phyloP scores from a whole-genome alignment of 2,329 filamentous ascomycete genomes.

The Moelleriella libera region DNA sequence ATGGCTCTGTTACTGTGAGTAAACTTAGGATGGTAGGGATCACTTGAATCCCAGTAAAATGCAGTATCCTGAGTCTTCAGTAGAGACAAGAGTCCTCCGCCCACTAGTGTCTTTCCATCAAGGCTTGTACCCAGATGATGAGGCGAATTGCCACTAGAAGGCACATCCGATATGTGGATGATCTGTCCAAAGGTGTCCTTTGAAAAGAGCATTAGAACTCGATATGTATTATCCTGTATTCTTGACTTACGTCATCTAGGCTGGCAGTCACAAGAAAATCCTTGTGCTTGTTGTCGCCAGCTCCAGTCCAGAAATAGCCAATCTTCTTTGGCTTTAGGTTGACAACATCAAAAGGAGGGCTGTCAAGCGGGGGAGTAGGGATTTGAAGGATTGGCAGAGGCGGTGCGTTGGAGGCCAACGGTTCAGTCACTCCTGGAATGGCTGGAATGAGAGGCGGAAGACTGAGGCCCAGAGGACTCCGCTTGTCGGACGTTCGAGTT shows the following conservation, averaged over 20 bases:
- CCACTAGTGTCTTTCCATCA: constrained; percentile 43
- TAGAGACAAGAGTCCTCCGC: constrained; percentile 42
- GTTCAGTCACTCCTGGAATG: constrained; percentile 45
- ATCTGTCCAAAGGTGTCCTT: constrained; percentile 47
- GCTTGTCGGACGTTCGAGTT: constrained; percentile 1
- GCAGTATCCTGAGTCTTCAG: constrained; percentile 48
- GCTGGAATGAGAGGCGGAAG: constrained; percentile 42
- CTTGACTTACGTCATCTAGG: constrained; percentile 35
- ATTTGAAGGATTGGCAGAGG: constrained; percentile 44
- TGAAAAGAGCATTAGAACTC: not conserved
- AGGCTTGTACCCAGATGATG: constrained; percentile 40
- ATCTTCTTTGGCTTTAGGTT: constrained; percentile 51
- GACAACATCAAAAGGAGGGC: constrained; percentile 35
- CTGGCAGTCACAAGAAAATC: constrained; percentile 45
- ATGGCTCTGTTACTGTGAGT: constrained; percentile 45
- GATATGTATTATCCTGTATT: not conserved
- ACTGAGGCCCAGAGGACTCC: constrained; percentile 12
- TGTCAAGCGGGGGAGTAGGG: constrained; percentile 42
- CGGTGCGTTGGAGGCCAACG: constrained; percentile 31
- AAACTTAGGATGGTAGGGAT: constrained; percentile 45
- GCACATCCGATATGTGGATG: constrained; percentile 42
- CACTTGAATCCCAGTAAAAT: constrained; percentile 45
- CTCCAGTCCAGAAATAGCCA: constrained; percentile 49
- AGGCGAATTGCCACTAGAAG: constrained; percentile 43
- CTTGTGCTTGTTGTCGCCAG: constrained; percentile 44